Percentiles rank a stretch among this genome's conserved stretches.
phyloP scores from a whole-genome alignment of 2,329 filamentous ascomycete genomes.

The Monosporascus ibericus region DNA sequence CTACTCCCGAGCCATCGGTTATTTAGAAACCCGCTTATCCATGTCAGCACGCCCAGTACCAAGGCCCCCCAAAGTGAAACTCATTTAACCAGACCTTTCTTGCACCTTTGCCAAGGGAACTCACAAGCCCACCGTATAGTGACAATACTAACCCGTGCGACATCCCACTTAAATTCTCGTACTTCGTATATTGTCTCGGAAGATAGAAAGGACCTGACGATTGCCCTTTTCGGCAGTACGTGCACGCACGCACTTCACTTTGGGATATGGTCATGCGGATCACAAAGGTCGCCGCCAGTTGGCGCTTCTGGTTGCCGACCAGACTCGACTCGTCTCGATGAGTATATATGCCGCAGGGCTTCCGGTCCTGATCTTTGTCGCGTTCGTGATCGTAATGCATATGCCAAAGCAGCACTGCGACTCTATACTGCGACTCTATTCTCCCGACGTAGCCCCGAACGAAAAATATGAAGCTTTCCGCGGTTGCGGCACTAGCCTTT shows the following conservation, averaged over 20 bases:
- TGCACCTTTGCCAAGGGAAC: background rate
- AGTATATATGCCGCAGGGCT: background rate
- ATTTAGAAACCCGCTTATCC: background rate
- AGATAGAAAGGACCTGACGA: background rate
- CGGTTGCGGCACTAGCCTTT: conserved; percentile 26
- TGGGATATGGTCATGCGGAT: background rate
- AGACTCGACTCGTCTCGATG: background rate
- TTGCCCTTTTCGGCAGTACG: background rate
- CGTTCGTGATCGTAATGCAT: background rate
- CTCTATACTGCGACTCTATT: background rate
- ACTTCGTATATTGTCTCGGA: background rate
- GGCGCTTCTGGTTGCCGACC: background rate
- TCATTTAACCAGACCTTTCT: background rate
- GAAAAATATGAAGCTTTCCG: conserved; percentile 31
- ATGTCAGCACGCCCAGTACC: background rate
- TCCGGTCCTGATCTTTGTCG: background rate
- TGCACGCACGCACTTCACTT: background rate
- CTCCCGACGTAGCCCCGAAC: background rate
- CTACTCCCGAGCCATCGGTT: background rate
- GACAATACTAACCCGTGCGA: background rate
- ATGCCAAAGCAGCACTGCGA: background rate
- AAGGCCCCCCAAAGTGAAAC: background rate
- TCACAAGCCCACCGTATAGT: background rate
- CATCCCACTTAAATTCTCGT: background rate
- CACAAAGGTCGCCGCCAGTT: background rate